These are phyloP conservation scores for Colletotrichum caudatum DNA, from an alignment of 2,329 filamentous ascomycete genomes.

Conservation along the genomic window DNA sequence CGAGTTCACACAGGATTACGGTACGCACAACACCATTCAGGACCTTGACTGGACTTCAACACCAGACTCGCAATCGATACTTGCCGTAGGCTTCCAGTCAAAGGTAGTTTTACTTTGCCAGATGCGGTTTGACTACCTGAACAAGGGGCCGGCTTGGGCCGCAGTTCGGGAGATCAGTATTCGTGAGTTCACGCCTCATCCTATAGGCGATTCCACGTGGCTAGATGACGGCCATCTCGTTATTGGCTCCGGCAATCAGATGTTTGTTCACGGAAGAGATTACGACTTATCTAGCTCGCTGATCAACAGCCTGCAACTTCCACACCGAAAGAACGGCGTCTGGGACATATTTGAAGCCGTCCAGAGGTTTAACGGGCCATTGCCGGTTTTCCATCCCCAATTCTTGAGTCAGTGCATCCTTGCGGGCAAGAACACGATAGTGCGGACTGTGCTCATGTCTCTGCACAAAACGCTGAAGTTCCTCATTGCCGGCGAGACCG, in stretches of 20 bases:
- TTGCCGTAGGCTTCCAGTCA: slow-evolving; percentile 93
- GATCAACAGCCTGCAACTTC: slow-evolving; percentile 63
- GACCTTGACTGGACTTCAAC: slow-evolving; percentile 96
- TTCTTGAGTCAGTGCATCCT: slow-evolving; percentile 89
- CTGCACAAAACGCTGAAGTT: slow-evolving; percentile 85
- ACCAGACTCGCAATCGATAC: slow-evolving; percentile 86
- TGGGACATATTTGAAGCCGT: slow-evolving; percentile 85
- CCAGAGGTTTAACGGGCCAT: slow-evolving; percentile 84
- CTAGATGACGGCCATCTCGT: slow-evolving; percentile 85
- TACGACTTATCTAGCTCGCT: slow-evolving; percentile 74
- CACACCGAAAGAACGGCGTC: slow-evolving; percentile 61
- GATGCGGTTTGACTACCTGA: slow-evolving; percentile 91
- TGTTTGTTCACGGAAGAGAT: slow-evolving; percentile 86
- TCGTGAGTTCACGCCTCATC: slow-evolving; percentile 84
- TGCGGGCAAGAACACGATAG: slow-evolving; percentile 78
- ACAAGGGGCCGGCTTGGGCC: slow-evolving; percentile 90
- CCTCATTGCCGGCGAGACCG: slow-evolving; percentile 80
- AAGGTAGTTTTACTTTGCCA: slow-evolving; percentile 85
- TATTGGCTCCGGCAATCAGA: slow-evolving; percentile 89
- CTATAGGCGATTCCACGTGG: slow-evolving; percentile 95
- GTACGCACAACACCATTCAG: slow-evolving; percentile 78
- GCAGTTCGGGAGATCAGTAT: slow-evolving; percentile 85
- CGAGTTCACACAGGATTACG: slow-evolving; percentile 83
- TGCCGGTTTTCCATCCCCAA: slow-evolving; percentile 93
- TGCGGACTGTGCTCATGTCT: slow-evolving; percentile 78